phyloP scores from a whole-genome alignment of 768 basidiomycete genomes.

The Trametes cinnabarina region DNA sequence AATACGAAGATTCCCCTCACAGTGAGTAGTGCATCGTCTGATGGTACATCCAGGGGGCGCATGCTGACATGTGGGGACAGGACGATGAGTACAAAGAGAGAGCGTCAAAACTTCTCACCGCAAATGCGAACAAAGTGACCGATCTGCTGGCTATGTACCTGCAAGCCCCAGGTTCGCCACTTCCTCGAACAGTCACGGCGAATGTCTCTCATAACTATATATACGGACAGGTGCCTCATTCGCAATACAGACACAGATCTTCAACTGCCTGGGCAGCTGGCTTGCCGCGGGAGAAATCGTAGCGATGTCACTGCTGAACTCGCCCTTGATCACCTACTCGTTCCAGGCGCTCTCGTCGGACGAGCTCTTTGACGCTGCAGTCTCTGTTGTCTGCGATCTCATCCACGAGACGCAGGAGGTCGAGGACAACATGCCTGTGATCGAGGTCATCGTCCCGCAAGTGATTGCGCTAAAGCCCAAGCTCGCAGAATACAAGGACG shows the following conservation, averaged over 20 bases:
- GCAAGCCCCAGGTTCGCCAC: slow-evolving; percentile 71
- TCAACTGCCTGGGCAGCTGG: slow-evolving; percentile 86
- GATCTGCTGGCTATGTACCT: slow-evolving; percentile 85
- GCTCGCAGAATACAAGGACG: slow-evolving; percentile 61
- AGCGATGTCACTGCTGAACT: slow-evolving; percentile 59
- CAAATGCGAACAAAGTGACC: slow-evolving; percentile 69
- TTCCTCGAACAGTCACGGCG: not conserved
- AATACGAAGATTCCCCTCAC: slow-evolving; percentile 88
- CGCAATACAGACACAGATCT: slow-evolving; percentile 75
- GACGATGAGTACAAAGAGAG: slow-evolving; percentile 73
- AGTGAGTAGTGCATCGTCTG: slow-evolving; percentile 46
- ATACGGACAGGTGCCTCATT: slow-evolving; percentile 70
- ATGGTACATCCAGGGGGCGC: not conserved
- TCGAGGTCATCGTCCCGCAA: slow-evolving; percentile 85
- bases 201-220: not conserved
- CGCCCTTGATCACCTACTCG: slow-evolving; percentile 75
- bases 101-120: slow-evolving; percentile 58
- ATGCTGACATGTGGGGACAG: slow-evolving; percentile 36
- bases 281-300: slow-evolving; percentile 81
- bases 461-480: slow-evolving; percentile 70
- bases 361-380: slow-evolving; percentile 88
- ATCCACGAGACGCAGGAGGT: slow-evolving; percentile 99
- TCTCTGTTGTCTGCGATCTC: slow-evolving; percentile 88
- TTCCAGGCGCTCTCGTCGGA: slow-evolving; percentile 85
- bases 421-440: slow-evolving; percentile 87